Evolutionary conservation across 2,329 filamentous ascomycete genomes (phyloP).

Genomic region (Fusarium sp.): DNA sequence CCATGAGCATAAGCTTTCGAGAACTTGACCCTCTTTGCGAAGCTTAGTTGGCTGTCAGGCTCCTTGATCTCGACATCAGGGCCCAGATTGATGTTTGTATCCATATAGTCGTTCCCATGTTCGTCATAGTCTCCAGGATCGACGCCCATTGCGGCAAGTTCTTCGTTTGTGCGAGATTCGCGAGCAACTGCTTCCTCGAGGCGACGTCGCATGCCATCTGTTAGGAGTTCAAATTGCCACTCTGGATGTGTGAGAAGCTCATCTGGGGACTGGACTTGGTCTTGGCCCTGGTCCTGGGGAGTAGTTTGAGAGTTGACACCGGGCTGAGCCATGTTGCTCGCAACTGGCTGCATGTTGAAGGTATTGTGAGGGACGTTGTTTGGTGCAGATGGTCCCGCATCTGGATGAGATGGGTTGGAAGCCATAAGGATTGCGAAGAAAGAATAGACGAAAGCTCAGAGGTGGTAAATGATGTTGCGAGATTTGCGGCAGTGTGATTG

Average conservation of each 20-base stretch:
- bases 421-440: neutral
- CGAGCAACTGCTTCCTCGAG: conserved; percentile 19
- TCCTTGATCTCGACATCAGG: conserved; percentile 15
- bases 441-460: neutral
- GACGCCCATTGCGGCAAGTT: conserved; percentile 18
- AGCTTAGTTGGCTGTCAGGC: conserved; percentile 10
- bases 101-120: neutral
- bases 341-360: neutral
- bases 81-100: neutral
- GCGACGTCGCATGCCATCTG: conserved; percentile 9
- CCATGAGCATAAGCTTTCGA: conserved; percentile 38
- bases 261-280: neutral
- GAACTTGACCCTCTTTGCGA: conserved; percentile 45
- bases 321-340: neutral
- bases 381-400: neutral
- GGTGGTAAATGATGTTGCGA: neutral
- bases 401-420: neutral
- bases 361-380: neutral
- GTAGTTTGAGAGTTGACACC: neutral
- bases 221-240: neutral
- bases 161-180: conserved; percentile 11
- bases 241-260: conserved; percentile 6
- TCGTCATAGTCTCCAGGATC: neutral
- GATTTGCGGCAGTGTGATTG: neutral
- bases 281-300: neutral